Evolutionary conservation across 2,329 filamentous ascomycete species (phyloP).

Genomic region (Colletotrichum kahawae): DNA sequence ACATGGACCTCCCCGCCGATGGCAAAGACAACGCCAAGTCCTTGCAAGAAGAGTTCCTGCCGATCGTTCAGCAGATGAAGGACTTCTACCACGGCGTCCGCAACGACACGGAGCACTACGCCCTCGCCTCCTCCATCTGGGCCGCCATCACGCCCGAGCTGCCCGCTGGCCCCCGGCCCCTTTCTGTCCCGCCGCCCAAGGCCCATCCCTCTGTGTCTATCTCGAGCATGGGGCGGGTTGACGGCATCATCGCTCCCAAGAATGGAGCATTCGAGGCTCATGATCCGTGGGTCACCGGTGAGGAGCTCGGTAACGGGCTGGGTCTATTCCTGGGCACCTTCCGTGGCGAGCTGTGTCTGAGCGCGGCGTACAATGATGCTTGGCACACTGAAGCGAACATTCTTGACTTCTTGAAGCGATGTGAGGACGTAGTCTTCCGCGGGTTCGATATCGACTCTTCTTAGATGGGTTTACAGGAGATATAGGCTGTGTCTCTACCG

Average conservation of each 20-base stretch:
- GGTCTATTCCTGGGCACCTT: constrained; percentile 47
- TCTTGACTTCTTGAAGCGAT: constrained; percentile 27
- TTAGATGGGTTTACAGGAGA: not conserved
- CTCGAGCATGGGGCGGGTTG: constrained; percentile 40
- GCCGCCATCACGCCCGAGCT: constrained; percentile 18
- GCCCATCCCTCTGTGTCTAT: constrained; percentile 32
- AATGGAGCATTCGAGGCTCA: constrained; percentile 31
- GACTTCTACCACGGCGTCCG: constrained; percentile 33
- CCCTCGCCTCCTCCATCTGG: constrained; percentile 29
- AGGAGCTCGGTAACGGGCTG: constrained; percentile 44
- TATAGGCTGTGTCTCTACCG: not conserved
- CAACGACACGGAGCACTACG: constrained; percentile 33
- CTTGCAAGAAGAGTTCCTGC: constrained; percentile 26
- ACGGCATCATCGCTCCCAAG: constrained; percentile 34
- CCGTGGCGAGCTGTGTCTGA: constrained; percentile 38
- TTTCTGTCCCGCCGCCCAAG: constrained; percentile 29
- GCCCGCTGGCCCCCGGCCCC: not conserved
- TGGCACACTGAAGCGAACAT: constrained; percentile 37
- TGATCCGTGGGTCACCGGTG: constrained; percentile 49
- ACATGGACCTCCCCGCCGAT: constrained; percentile 25
- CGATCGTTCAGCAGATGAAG: constrained; percentile 27
- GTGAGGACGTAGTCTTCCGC: not conserved
- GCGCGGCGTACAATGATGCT: constrained; percentile 46
- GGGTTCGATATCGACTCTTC: not conserved
- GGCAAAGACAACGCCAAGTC: not conserved